Evolutionary conservation across 345 rosid species (phyloP), one percentile per base, ranked within the genome.

Genomic region (Viola odorata): DNA sequence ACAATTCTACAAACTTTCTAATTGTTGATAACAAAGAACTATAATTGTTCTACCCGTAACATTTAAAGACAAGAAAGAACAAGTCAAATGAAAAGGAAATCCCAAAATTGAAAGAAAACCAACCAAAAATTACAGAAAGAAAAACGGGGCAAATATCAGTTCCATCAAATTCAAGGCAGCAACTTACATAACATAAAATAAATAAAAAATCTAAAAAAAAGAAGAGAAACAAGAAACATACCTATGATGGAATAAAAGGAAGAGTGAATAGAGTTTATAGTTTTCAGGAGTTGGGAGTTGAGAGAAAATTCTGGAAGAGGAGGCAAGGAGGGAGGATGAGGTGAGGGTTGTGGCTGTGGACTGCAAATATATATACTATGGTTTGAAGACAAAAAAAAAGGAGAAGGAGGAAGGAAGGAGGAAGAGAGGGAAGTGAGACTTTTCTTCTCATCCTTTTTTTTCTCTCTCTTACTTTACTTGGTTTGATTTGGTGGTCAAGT

Each of bases 341-440:
- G 17, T 47, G 60, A 57, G 14, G 36, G 52, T 23, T 12, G 48
- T 72, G 51, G 49, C 55, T 64, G 50, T 39, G 10, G 63, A 75
- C 60, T 44, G 17, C 61, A 62, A 77, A 61, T 74, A 60, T 71
- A 48, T 45, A 44, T 32, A 14, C 38, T 59, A 61, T 32, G 11
- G 49, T 23, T 75, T 55, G 32, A 23, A 23, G 32, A 23, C 32
- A 23, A 23, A 0, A 23, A 23, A 23, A 23, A 23, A 2, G 32
- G 2, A 2, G 32, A 23, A 2, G 32, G 2, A 37, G 58, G 50
- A 63, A 48, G 23, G 6, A 65, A 70, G 73, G 96, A 81, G 82
- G 83, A 73, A 71, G 83, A 58, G 71, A 80, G 88, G 96, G 88
- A 87, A 84, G 80, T 63, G 73, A 36, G 81, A 69, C 78, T 80